Conservation (phyloP, 495 filamentous ascomycete species). For the Trichoderma reesei region DNA sequence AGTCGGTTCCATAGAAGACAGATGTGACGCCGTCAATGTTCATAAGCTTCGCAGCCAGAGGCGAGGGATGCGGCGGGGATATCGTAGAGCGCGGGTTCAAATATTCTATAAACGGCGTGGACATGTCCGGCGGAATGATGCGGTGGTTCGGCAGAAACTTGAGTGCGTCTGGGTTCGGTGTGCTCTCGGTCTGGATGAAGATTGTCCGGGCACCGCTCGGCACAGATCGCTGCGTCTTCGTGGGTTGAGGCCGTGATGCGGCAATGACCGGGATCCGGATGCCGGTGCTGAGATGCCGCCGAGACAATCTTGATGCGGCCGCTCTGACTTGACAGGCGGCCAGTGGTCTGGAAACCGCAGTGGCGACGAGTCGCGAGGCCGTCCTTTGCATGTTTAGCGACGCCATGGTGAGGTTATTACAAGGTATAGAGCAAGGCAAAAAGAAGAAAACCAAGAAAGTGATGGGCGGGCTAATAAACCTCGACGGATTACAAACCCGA, state of each 20-base stretch:
- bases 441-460: neutral
- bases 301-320: neutral
- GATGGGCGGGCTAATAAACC: neutral
- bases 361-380: neutral
- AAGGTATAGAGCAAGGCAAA: neutral
- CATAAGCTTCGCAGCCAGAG: conserved; percentile 78
- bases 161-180: conserved; percentile 82
- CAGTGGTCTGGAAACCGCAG: neutral
- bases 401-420: neutral
- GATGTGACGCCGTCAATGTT: conserved; percentile 83
- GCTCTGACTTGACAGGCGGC: neutral
- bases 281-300: conserved; percentile 5
- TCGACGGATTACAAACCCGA: neutral
- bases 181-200: conserved; percentile 94
- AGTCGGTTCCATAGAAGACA: conserved; percentile 92
- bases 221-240: conserved; percentile 9
- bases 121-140: conserved; percentile 63
- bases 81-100: conserved; percentile 78
- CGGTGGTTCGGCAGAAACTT: conserved; percentile 88
- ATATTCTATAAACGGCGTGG: conserved; percentile 80
- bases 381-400: neutral
- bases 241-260: conserved; percentile 17
- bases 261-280: conserved; percentile 6
- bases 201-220: conserved; percentile 54
- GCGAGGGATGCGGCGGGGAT: conserved; percentile 84